A percentile compares a stretch with the other conserved stretches of the same genome.
These are phyloP conservation scores for Russula emetica DNA, from an alignment of 768 basidiomycete genomes.

Conservation along the genomic window DNA sequence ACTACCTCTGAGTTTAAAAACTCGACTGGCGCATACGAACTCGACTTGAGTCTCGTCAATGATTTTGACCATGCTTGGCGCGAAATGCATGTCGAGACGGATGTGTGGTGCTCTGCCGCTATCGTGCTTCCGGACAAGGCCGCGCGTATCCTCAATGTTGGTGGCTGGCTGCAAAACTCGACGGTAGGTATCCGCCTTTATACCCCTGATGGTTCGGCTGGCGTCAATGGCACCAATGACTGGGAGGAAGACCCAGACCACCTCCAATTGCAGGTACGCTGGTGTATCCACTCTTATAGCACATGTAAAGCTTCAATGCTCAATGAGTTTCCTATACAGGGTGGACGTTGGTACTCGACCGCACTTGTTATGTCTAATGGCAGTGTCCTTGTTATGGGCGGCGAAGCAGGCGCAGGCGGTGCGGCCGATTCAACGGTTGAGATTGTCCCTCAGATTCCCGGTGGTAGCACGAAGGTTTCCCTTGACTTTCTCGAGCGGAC, in stretches of 20 bases:
- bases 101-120: conserved; percentile 75
- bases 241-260: conserved; percentile 69
- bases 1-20: conserved; percentile 61
- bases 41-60: conserved; percentile 56
- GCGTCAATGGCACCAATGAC: conserved; percentile 69
- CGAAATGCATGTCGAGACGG: conserved; percentile 68
- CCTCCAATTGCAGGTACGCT: conserved; percentile 55
- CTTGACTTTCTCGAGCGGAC: conserved; percentile 66
- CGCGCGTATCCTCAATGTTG: conserved; percentile 61
- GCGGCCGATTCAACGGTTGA: conserved; percentile 65
- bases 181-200: conserved; percentile 72
- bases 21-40: conserved; percentile 74
- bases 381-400: conserved; percentile 67
- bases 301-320: not conserved
- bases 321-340: conserved; percentile 33
- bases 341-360: conserved; percentile 68
- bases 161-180: conserved; percentile 68
- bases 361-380: conserved; percentile 70
- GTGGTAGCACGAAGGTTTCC: conserved; percentile 55
- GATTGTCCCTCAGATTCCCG: conserved; percentile 60
- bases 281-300: too few species aligned
- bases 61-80: conserved; percentile 57
- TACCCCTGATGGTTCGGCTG: conserved; percentile 60
- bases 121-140: conserved; percentile 72
- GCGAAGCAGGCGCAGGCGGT: conserved; percentile 69